phyloP scores from a whole-genome alignment of 169 alveolate genomes.

The Plasmodium reichenowi region DNA sequence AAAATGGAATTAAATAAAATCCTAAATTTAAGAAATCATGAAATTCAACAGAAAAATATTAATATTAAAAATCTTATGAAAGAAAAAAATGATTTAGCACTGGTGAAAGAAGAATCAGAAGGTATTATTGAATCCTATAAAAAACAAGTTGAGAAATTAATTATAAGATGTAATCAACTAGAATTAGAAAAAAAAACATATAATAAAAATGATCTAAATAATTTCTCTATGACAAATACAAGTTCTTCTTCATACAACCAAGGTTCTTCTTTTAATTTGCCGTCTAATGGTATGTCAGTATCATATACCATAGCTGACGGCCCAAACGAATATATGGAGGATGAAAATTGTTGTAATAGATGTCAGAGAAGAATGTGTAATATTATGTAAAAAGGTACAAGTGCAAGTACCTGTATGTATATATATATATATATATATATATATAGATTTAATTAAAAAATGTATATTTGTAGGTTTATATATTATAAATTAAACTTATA shows the following conservation, averaged over 20 bases:
- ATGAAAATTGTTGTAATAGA: slow-evolving; percentile 36
- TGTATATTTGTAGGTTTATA: too few species aligned
- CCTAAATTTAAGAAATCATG: slow-evolving; percentile 61
- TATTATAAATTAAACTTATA: too few species aligned
- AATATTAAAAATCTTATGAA: slow-evolving; percentile 56
- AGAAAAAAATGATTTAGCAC: slow-evolving; percentile 58
- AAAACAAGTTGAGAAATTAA: slow-evolving; percentile 72
- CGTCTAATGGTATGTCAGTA: slow-evolving; percentile 36
- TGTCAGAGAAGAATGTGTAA: slow-evolving; percentile 56
- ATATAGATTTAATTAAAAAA: not conserved
- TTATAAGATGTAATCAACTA: slow-evolving; percentile 60
- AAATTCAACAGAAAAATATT: slow-evolving; percentile 66
- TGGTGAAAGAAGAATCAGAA: slow-evolving; percentile 75
- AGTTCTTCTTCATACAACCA: slow-evolving; percentile 18
- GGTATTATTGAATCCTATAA: slow-evolving; percentile 61
- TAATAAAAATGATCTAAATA: slow-evolving; percentile 8
- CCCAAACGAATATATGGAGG: slow-evolving; percentile 30
- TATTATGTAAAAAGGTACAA: slow-evolving; percentile 37
- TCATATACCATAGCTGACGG: slow-evolving; percentile 65
- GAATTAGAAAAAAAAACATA: slow-evolving; percentile 59
- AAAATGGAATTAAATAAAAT: slow-evolving; percentile 67
- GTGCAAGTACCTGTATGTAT: not conserved
- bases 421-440: slow-evolving; percentile 6
- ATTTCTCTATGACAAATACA: slow-evolving; percentile 25
- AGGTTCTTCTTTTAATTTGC: slow-evolving; percentile 32